Conservation (phyloP, 257 asterid genomes). For the Ballota nigra region DNA sequence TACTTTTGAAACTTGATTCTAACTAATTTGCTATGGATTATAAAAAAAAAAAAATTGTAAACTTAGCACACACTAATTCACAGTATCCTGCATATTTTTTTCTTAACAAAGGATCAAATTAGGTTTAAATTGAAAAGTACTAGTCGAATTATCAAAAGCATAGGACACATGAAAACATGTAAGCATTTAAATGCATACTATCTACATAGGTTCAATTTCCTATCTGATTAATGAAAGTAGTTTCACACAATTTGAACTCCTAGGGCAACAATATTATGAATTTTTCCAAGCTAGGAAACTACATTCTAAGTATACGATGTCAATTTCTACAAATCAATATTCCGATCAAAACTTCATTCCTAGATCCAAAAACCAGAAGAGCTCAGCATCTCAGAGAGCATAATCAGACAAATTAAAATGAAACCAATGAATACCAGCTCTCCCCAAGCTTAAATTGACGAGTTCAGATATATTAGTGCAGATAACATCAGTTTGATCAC, state of each 20-base stretch:
- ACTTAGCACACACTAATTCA: background rate
- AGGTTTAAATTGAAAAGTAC: background rate
- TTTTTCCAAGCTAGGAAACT: background rate
- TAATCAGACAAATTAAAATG: background rate
- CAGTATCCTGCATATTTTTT: background rate
- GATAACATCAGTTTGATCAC: slow-evolving; percentile 21
- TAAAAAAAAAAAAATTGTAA: too few relatives aligned
- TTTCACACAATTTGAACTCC: background rate
- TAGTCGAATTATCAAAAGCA: background rate
- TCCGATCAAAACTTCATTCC: background rate
- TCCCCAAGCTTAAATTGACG: slow-evolving; percentile 4
- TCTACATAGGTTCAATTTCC: background rate
- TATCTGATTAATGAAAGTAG: background rate
- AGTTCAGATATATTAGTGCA: background rate
- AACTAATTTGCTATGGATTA: background rate
- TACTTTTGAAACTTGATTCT: background rate
- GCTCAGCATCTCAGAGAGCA: background rate
- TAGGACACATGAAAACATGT: background rate
- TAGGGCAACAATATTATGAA: background rate
- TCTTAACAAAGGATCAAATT: background rate
- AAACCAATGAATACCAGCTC: background rate
- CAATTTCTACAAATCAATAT: background rate
- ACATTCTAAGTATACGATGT: background rate
- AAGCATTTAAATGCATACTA: background rate
- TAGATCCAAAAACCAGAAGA: slow-evolving; percentile 8